phyloP scores from a whole-genome alignment of 495 filamentous ascomycete genomes.

The Immersiella caudata region DNA sequence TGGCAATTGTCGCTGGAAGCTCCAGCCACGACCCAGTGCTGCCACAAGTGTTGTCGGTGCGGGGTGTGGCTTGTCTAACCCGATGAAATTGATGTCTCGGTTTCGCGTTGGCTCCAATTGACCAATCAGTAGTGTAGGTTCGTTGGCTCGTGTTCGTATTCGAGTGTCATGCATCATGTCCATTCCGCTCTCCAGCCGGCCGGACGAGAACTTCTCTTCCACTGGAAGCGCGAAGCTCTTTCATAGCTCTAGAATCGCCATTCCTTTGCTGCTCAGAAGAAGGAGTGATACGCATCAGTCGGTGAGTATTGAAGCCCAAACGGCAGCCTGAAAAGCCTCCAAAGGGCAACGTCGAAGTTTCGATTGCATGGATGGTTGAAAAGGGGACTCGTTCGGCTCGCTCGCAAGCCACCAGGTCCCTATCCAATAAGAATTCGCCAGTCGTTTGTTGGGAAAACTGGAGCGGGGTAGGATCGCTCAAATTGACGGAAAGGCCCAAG shows the following conservation, averaged over 20 bases:
- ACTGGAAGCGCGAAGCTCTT: neutral
- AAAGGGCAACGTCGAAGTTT: neutral
- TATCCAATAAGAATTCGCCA: neutral
- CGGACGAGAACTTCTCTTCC: neutral
- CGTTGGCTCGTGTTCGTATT: constrained; percentile 4
- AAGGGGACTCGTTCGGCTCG: neutral
- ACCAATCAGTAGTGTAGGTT: neutral
- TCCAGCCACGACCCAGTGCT: neutral
- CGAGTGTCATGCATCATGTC: neutral
- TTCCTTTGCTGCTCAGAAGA: neutral
- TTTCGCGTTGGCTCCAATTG: neutral
- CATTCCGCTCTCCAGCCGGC: neutral
- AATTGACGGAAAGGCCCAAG: neutral
- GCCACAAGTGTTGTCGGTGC: no score
- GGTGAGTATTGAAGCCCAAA: no score
- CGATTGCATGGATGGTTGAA: neutral
- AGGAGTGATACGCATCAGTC: neutral
- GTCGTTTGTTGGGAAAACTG: neutral
- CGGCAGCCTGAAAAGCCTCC: no score
- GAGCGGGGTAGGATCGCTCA: neutral
- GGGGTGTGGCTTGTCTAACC: neutral
- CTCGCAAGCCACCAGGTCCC: neutral
- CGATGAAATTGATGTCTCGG: neutral
- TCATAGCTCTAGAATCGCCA: neutral
- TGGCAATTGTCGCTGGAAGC: no score